Base-by-base conservation (phyloP, 169 alveolate genomes). In the Babesia microti region DNA sequence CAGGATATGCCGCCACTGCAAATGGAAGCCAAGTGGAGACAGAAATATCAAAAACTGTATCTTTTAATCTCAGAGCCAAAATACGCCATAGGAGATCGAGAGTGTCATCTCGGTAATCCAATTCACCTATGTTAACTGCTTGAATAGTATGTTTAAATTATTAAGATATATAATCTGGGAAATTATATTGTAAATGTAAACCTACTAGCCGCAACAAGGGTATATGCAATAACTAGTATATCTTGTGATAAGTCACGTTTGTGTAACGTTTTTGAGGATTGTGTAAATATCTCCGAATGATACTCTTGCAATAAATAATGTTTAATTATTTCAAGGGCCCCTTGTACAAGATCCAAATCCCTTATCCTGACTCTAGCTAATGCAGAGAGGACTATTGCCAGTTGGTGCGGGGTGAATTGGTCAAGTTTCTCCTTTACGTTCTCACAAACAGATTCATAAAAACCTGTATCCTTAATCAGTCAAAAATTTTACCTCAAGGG, bases 21-120 rank as follows among this genome's bases (percentile, higher is more conserved):
- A 65, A 49, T 9, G 76, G 76, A 26, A 65, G 41, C 76, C 76
- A 65, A 43, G 48, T 65, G 43, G 55, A 49, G 29, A 70, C 61
- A 27, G 65, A 65, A 1, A 65, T 56, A 49, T 65, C 76, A 29
- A 54, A 65, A n/a, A 61, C 46, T 1, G 72, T 41, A 4, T 56
- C 65, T 23, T 24, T 35, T 6, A 56, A 32, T 36, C 54, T 23
- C 11, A 24, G 1, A 7, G 76, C 40, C 5, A 65, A 32, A 6
- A 65, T 49, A 18, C 44, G 14, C 76, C 76, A 65, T 35, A 55
- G 30, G 45, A 18, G 4, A 17, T 65, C 76, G 27, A 65, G 44
- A 15, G 32, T 36, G 32, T 65, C 70, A 33, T 49, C 60, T 7
- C 32, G 23, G 33, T 55, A 65, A 36, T 37, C 69, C 17, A 65